Conservation (phyloP, 768 basidiomycete species). For the Suillus clintonianus region DNA sequence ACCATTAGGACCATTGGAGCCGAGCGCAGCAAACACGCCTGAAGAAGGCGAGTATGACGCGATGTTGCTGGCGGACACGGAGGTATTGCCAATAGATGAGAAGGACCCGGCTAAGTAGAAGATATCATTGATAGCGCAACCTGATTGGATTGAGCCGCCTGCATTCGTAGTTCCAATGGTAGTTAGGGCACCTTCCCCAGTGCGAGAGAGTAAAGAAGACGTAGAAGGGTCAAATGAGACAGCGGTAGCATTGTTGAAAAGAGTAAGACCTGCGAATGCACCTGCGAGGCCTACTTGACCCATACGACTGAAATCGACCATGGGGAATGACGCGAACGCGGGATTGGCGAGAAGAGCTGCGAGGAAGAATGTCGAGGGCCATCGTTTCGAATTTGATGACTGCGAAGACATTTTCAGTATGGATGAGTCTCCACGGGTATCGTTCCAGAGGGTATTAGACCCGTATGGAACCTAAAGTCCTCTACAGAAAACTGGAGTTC, state of each 20-base stretch:
- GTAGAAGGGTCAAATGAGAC: constrained; percentile 68
- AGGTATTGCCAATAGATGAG: constrained; percentile 60
- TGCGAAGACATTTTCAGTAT: constrained; percentile 10
- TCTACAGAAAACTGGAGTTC: constrained; percentile 2
- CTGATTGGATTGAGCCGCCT: constrained; percentile 75
- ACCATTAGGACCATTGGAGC: constrained; percentile 72
- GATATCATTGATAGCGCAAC: constrained; percentile 67
- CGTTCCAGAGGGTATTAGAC: constrained; percentile 10
- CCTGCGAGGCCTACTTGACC: constrained; percentile 89
- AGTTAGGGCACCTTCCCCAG: constrained; percentile 63
- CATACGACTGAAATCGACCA: constrained; percentile 80
- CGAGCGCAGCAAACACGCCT: constrained; percentile 60
- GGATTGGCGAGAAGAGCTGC: constrained; percentile 12
- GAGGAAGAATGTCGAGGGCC: constrained; percentile 29
- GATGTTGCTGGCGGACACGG: constrained; percentile 59
- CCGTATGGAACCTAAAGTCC: constrained; percentile 5
- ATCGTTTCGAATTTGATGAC: constrained; percentile 9
- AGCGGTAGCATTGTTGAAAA: constrained; percentile 61
- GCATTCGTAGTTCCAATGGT: constrained; percentile 75
- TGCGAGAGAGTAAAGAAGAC: constrained; percentile 70
- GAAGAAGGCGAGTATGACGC: constrained; percentile 70
- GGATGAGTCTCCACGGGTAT: constrained; percentile 7
- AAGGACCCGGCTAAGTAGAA: constrained; percentile 89
- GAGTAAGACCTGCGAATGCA: constrained; percentile 82
- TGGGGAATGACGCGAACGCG: constrained; percentile 46